Evolutionary conservation across 768 basidiomycete species (phyloP).

Genomic region (Russula sp.): DNA sequence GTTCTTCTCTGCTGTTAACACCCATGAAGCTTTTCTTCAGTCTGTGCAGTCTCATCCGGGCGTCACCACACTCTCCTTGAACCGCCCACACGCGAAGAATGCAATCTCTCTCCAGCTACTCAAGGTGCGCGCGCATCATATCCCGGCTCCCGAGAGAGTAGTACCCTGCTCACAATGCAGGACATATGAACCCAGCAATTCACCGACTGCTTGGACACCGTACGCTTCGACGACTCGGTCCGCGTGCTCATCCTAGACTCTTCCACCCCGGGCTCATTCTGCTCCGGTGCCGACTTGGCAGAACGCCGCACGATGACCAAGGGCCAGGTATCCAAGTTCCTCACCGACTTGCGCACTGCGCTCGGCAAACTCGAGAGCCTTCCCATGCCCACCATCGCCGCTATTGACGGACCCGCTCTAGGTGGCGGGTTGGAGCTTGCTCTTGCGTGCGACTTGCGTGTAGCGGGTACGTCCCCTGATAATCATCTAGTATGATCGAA

Average conservation of each 20-base stretch:
- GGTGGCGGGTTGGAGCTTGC: constrained; percentile 91
- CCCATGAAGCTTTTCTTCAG: constrained; percentile 27
- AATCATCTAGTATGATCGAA: neutral
- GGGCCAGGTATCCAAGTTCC: constrained; percentile 71
- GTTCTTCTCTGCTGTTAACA: constrained; percentile 16
- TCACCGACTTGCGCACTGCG: constrained; percentile 66
- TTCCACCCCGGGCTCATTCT: constrained; percentile 74
- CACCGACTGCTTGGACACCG: constrained; percentile 19
- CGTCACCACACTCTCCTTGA: constrained; percentile 24
- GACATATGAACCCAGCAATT: constrained; percentile 17
- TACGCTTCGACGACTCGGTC: constrained; percentile 52
- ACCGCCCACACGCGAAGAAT: constrained; percentile 28
- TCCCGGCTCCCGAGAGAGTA: neutral
- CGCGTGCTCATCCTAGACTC: constrained; percentile 85
- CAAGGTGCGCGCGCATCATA: constrained; percentile 18
- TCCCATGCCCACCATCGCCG: constrained; percentile 86
- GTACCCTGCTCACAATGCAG: no score
- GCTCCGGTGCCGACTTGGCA: constrained; percentile 85
- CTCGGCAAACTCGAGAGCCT: constrained; percentile 75
- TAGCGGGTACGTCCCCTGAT: constrained; percentile 60
- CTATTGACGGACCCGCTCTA: constrained; percentile 89
- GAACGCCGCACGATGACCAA: constrained; percentile 84
- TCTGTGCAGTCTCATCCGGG: constrained; percentile 20
- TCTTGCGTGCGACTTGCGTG: constrained; percentile 85
- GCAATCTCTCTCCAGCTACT: constrained; percentile 29